These are phyloP conservation scores for Ceratobasidium sp. DNA, from an alignment of 1,284 basidiomycete species.

Conservation along the genomic window DNA sequence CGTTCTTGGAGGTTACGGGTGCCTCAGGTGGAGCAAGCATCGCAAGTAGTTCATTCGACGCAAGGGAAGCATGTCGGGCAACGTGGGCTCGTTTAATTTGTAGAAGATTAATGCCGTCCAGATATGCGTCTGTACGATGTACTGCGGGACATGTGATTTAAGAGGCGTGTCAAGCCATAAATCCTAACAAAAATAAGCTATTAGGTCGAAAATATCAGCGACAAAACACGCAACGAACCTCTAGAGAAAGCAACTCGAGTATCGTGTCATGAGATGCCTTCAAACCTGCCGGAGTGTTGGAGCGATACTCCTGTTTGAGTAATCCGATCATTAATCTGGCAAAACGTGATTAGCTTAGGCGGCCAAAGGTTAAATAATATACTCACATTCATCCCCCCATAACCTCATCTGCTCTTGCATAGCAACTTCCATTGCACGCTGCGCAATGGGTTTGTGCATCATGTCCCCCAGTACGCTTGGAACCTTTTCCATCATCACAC, in stretches of 20 bases:
- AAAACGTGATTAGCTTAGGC: background rate
- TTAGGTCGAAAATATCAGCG: background rate
- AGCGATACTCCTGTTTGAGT: constrained; percentile 45
- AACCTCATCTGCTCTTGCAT: constrained; percentile 19
- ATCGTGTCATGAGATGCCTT: constrained; percentile 19
- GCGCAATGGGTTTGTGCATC: constrained; percentile 41
- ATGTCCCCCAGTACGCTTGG: constrained; percentile 52
- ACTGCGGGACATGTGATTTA: constrained; percentile 47
- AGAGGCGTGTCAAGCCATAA: constrained; percentile 48
- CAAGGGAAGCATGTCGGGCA: constrained; percentile 20
- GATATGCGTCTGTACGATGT: constrained; percentile 52
- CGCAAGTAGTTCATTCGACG: constrained; percentile 45
- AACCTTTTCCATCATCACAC: constrained; percentile 51
- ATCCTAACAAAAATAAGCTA: constrained; percentile 38
- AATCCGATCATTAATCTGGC: constrained; percentile 43
- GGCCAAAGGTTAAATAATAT: background rate
- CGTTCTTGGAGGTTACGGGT: too few relatives aligned
- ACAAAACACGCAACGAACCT: constrained; percentile 1
- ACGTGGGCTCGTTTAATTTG: constrained; percentile 44
- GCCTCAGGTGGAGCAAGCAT: too few relatives aligned
- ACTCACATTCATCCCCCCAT: constrained; percentile 47
- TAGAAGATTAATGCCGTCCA: constrained; percentile 51
- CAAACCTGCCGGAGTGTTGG: constrained; percentile 7
- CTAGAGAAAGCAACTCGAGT: constrained; percentile 32
- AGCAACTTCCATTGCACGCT: constrained; percentile 31